A percentile compares a stretch with the other conserved stretches of the same genome.
Conservation (phyloP, 352 stramenopile species). For the Pythium vanterpoolii region DNA sequence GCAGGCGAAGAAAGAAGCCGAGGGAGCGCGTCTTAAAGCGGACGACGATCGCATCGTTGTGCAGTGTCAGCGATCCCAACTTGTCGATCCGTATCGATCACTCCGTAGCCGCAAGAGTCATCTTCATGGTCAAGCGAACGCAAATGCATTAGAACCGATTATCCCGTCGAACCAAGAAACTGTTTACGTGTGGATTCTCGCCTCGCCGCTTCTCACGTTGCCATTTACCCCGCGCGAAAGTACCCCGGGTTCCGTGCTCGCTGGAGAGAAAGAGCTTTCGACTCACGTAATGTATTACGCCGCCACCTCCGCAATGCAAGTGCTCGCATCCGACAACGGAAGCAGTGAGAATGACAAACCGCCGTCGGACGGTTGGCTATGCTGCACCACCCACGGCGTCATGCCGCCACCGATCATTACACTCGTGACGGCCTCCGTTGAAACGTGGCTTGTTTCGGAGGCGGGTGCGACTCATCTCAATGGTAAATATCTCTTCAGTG, state of each 20-base stretch:
- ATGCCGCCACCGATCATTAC: constrained; percentile 31
- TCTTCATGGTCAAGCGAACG: not conserved
- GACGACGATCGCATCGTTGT: constrained; percentile 33
- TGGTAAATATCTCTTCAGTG: constrained; percentile 57
- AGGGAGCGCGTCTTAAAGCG: constrained; percentile 36
- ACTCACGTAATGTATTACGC: constrained; percentile 71
- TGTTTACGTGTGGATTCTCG: constrained; percentile 51
- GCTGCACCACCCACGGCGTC: constrained; percentile 44
- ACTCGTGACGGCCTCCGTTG: constrained; percentile 43
- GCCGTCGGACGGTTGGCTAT: constrained; percentile 50
- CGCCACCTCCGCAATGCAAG: constrained; percentile 26
- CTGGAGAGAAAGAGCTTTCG: constrained; percentile 57
- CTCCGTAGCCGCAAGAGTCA: not conserved
- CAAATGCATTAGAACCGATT: constrained; percentile 4
- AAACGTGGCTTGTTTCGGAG: constrained; percentile 55
- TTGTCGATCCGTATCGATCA: constrained; percentile 41
- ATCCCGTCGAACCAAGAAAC: constrained; percentile 4
- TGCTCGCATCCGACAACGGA: not conserved
- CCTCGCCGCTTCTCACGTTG: constrained; percentile 36
- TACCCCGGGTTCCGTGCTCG: constrained; percentile 25
- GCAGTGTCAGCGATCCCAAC: constrained; percentile 27
- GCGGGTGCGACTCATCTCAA: constrained; percentile 56
- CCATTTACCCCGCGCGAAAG: constrained; percentile 48
- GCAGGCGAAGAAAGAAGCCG: constrained; percentile 48
- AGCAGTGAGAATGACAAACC: constrained; percentile 22